Base-by-base conservation (phyloP, 2,329 filamentous ascomycete genomes). In the Aspergillus chevalieri region DNA sequence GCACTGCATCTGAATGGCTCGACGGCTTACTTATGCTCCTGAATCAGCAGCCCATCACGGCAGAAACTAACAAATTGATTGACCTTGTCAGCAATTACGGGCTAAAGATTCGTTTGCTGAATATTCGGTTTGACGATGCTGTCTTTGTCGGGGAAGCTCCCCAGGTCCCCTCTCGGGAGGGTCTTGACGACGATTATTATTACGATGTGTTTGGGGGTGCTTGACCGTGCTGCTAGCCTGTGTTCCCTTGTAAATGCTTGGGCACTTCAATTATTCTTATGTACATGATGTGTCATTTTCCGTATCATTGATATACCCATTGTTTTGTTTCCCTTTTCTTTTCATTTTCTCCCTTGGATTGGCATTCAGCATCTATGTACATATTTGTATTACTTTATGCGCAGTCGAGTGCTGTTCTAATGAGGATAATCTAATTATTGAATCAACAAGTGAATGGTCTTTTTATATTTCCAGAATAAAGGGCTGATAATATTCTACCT, bases 11-110 rank as follows among this genome's bases (percentile, higher is more conserved):
- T 0, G 93, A 98, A 71, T 98, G 93, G 93, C 78, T 98, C 4
- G 93, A 98, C 66, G 93, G 93, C 1, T 74, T 98, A 56, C 78
- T 97, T 49, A 95, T 98, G 90, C 77, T 98, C 48, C 78, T 98
- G 21, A 90, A 94, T 64, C 93, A 98, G 70, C 83, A 91, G 51
- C 93, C 93, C 17, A 96, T 98, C 65, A 98, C 93, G n/a, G 83
- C 90, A 2, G 92, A 97, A 72, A 97, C 93, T 33, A 92, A 86
- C 65, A 94, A 93, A 69, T 74, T 97, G 53, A 85, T 96, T 47
- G 83, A 85, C 48, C 74, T 96, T 60, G 87, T 97, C 52, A 84
- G 84, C 63, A 87, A 94, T 58, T 97, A 95, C 65, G 91, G 93
- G 4, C 74, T 97, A 55, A 95, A 95, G 75, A 94, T 98, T 54